Conservation (phyloP, 306 rosid species). For the Begonia peltatifolia region DNA sequence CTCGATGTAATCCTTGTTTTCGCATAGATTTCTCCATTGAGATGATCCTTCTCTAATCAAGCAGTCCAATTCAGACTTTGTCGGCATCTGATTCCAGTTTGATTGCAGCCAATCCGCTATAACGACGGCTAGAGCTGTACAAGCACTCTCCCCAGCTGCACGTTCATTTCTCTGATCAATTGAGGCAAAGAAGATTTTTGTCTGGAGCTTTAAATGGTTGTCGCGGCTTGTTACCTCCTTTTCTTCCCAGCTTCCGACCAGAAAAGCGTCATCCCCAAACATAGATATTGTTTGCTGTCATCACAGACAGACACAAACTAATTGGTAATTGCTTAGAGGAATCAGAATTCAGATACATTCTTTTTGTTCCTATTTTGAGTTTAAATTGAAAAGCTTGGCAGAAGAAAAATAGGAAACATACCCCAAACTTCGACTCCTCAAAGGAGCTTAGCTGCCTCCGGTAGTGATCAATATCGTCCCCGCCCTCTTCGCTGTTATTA, state of each 20-base stretch:
- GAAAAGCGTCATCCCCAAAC: constrained; percentile 23
- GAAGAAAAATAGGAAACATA: background rate
- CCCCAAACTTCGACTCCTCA: constrained; percentile 17
- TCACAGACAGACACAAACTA: too few relatives aligned
- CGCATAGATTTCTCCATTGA: constrained; percentile 24
- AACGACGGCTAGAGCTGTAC: constrained; percentile 27
- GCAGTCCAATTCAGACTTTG: constrained; percentile 19
- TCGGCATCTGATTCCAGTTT: constrained; percentile 20
- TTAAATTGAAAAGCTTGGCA: background rate
- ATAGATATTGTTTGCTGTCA: too few relatives aligned
- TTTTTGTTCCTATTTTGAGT: too few relatives aligned
- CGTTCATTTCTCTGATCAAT: constrained; percentile 31
- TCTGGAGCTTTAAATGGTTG: constrained; percentile 16
- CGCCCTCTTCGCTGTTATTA: constrained; percentile 26
- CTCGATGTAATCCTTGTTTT: constrained; percentile 13
- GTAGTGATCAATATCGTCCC: constrained; percentile 25
- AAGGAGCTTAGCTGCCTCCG: constrained; percentile 23
- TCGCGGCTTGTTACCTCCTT: constrained; percentile 24
- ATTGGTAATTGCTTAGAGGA: too few relatives aligned
- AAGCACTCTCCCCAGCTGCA: constrained; percentile 30
- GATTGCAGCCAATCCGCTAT: constrained; percentile 27
- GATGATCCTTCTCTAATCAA: constrained; percentile 30
- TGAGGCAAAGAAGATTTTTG: constrained; percentile 24
- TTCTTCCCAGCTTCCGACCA: constrained; percentile 24
- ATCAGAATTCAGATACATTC: too few relatives aligned